phyloP scores from a whole-genome alignment of 106 monocot genomes.

The Chionographis japonica region DNA sequence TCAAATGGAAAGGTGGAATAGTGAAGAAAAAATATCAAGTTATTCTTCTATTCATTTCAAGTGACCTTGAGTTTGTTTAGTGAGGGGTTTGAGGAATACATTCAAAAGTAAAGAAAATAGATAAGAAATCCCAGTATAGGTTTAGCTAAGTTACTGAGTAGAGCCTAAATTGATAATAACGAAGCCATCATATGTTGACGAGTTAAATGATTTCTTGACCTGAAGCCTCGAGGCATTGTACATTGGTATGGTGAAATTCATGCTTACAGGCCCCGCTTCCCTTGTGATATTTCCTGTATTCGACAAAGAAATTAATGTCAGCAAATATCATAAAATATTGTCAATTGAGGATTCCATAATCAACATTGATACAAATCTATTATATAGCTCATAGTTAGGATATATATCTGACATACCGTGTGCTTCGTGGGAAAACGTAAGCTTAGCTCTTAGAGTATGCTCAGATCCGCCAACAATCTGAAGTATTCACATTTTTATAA shows the following conservation, averaged over 20 bases:
- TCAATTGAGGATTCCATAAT: background rate
- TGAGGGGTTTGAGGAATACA: too few relatives aligned
- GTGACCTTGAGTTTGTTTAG: too few relatives aligned
- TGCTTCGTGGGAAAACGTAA: constrained; percentile 86
- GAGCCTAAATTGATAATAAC: background rate
- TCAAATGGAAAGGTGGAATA: background rate
- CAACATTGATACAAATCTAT: background rate
- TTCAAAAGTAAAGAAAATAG: too few relatives aligned
- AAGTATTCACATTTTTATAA: background rate
- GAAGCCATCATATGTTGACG: background rate
- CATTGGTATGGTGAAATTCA: constrained; percentile 97
- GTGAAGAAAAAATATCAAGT: background rate
- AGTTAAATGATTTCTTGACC: constrained; percentile 30
- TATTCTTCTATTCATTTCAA: too few relatives aligned
- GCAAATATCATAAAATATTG: background rate
- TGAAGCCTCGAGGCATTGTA: constrained; percentile 93
- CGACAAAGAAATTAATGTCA: background rate
- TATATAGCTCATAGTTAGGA: background rate
- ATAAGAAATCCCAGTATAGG: too few relatives aligned
- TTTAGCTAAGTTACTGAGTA: too few relatives aligned
- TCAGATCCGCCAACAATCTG: constrained; percentile 98
- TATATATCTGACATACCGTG: constrained; percentile 58
- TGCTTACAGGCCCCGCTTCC: constrained; percentile 97
- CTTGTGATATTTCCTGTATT: constrained; percentile 76
- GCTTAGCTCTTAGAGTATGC: constrained; percentile 86